These are phyloP conservation scores for Moricandia moricandioides DNA, from an alignment of 345 rosid genomes.

Conservation along the genomic window DNA sequence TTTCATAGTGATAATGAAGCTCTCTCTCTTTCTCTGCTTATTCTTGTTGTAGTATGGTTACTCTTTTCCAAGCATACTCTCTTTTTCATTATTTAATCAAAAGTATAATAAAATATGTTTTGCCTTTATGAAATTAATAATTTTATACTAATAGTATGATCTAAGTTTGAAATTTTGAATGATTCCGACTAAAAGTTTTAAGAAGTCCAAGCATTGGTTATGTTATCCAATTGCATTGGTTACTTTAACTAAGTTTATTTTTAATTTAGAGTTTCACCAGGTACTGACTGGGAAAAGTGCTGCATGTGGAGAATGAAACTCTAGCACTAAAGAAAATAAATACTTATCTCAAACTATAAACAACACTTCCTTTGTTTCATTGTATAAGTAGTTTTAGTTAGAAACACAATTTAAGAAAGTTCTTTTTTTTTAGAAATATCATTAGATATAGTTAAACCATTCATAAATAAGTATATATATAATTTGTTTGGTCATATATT, in stretches of 20 bases:
- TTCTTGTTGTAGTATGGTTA: not conserved
- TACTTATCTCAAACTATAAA: too few species aligned
- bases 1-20: not conserved
- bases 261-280: not conserved
- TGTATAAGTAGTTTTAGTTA: too few species aligned
- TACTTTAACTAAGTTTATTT: not conserved
- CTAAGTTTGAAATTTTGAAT: constrained; percentile 22
- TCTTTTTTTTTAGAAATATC: too few species aligned
- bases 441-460: too few species aligned
- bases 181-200: not conserved
- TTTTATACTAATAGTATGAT: not conserved
- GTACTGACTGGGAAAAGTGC: not conserved
- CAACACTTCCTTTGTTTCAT: too few species aligned
- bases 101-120: not conserved
- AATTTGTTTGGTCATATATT: too few species aligned
- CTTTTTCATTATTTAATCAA: constrained; percentile 8
- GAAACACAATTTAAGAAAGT: too few species aligned
- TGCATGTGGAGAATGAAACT: too few species aligned
- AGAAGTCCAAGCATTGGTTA: not conserved
- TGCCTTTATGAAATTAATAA: not conserved
- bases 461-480: too few species aligned
- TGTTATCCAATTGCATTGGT: not conserved
- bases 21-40: not conserved
- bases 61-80: constrained; percentile 26
- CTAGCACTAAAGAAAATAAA: too few species aligned